Percentiles rank a stretch among this genome's conserved stretches.
Evolutionary conservation across 2,329 filamentous ascomycete genomes (phyloP).

Genomic region (Hymenoscyphus salicellus): DNA sequence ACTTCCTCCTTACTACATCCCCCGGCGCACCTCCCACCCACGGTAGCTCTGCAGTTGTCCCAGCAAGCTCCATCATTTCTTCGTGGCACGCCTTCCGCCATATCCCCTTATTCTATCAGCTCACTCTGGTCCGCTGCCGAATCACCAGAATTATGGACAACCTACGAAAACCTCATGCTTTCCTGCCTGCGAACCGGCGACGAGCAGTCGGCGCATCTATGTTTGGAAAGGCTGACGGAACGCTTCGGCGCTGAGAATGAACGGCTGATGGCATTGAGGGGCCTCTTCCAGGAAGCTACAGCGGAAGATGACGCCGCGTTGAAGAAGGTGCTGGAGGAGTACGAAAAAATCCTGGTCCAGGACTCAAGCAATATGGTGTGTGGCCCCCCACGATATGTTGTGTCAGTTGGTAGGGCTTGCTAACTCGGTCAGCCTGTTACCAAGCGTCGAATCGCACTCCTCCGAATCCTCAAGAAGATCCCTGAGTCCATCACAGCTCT

Average conservation of each 20-base stretch:
- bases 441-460: constrained; percentile 78
- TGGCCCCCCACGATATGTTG: constrained; percentile 23
- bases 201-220: constrained; percentile 70
- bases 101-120: constrained; percentile 52
- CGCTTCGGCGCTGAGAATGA: constrained; percentile 86
- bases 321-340: constrained; percentile 68
- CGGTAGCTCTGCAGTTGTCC: constrained; percentile 55
- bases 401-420: constrained; percentile 19
- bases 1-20: constrained; percentile 54
- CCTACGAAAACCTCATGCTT: constrained; percentile 82
- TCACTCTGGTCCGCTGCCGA: constrained; percentile 60
- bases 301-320: constrained; percentile 65
- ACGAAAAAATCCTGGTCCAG: constrained; percentile 70
- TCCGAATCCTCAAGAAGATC: constrained; percentile 68
- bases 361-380: constrained; percentile 78
- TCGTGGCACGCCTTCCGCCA: constrained; percentile 50
- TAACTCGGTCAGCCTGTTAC: constrained; percentile 64
- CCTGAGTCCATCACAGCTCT: constrained; percentile 73
- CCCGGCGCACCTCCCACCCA: constrained; percentile 54
- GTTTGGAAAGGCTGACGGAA: constrained; percentile 69
- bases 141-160: constrained; percentile 76
- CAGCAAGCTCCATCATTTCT: constrained; percentile 59
- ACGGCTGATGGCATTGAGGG: constrained; percentile 77
- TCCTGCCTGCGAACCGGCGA: constrained; percentile 83
- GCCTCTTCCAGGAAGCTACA: constrained; percentile 79